Evolutionary conservation across 495 filamentous ascomycete species (phyloP), one percentile per base, ranked within the genome.

Genomic region (Trichoderma asperelloides): DNA sequence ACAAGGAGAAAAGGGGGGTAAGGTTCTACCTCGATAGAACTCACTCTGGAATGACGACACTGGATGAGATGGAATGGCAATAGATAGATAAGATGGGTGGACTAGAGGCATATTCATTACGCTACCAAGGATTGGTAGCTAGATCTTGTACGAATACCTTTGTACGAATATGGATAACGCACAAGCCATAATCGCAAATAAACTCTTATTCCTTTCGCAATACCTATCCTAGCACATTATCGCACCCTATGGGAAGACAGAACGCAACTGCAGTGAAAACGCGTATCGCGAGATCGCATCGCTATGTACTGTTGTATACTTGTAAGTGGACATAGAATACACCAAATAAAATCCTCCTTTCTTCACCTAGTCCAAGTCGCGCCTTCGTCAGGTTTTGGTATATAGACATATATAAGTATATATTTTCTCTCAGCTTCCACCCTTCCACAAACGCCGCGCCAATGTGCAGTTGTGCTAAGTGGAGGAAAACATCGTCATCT

Each of bases 391-490:
- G 8, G 9, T 60, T 60, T 13, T 37, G 33, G 33, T 37, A 37
- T 37, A 37, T 8, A 37, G 33, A 37, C 5, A 37, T 37, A 37
- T 37, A 37, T 7, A 16, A 30, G 27, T 30, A 55, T 60, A 27
- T 60, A 15, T 60, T 60, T 60, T 60, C 27, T 37, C 33, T 37
- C 27, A 3, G 55, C 27, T 25, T 60, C 55, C 55, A 25, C 55
- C 21, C 23, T 60, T 11, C 55, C 55, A 60, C 55, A 25, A 60
- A 60, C 55, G 55, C 55, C 55, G 27, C 55, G 55, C 55, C 23
- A 13, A 60, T 28, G 55, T 60, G 55, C 25, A 60, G 55, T 60
- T 60, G 55, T 60, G 55, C 55, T 30, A 60, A 60, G 25, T 30
- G 55, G 21, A 30, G 23, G 27, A 60, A 60, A 60, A 15, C 9